phyloP scores from a whole-genome alignment of 345 rosid species.

The Populus deltoides region DNA sequence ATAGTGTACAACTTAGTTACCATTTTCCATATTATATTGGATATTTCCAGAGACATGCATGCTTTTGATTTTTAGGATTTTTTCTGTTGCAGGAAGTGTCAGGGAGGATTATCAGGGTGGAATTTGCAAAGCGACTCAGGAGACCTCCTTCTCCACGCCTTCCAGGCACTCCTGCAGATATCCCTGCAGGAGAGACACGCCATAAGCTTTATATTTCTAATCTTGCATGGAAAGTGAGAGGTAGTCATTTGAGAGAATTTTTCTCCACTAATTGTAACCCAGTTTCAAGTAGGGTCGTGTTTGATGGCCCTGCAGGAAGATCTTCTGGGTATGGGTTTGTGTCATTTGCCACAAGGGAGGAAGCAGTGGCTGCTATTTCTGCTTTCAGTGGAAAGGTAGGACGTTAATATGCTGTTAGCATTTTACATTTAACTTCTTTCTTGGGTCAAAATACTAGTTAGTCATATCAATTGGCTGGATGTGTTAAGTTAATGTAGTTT shows the following conservation, averaged over 20 bases:
- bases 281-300: constrained; percentile 66
- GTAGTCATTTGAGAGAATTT: constrained; percentile 69
- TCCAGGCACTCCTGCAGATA: constrained; percentile 27
- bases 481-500: background rate
- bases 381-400: constrained; percentile 76
- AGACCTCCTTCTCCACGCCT: constrained; percentile 45
- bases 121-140: constrained; percentile 64
- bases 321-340: constrained; percentile 91
- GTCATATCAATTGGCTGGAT: background rate
- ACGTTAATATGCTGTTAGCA: background rate
- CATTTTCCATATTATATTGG: background rate
- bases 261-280: constrained; percentile 56
- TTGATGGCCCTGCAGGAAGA: constrained; percentile 53
- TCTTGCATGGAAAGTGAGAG: constrained; percentile 90
- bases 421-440: background rate
- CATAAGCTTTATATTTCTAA: constrained; percentile 77
- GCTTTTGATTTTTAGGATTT: constrained; percentile 1
- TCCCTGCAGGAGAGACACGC: constrained; percentile 45
- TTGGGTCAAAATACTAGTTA: background rate
- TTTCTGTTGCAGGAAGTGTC: constrained; percentile 56
- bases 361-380: constrained; percentile 74
- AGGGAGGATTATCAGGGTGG: constrained; percentile 70
- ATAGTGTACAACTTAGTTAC: background rate
- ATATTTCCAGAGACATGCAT: background rate
- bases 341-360: constrained; percentile 78